These are phyloP conservation scores for Polymyxa betae DNA, from an alignment of 208 protist genomes.

Conservation along the genomic window DNA sequence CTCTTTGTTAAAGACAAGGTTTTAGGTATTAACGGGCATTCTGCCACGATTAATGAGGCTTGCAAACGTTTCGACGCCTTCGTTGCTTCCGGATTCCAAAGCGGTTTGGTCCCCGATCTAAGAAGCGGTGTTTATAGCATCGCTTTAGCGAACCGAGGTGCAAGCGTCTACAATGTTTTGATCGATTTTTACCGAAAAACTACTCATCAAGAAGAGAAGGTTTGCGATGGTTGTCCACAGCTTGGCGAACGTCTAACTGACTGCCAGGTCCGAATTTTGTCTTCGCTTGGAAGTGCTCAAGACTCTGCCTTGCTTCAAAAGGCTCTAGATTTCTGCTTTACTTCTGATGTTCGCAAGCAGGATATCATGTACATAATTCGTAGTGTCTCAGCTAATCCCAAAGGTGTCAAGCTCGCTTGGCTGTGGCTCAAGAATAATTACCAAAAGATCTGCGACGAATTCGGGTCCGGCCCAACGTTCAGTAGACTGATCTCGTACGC, in stretches of 20 bases:
- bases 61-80: conserved; percentile 12
- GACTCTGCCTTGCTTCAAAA: neutral
- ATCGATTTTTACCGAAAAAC: conserved; percentile 22
- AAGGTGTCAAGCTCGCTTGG: conserved; percentile 38
- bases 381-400: neutral
- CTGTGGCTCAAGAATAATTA: neutral
- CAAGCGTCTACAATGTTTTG: neutral
- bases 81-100: neutral
- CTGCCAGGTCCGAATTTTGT: conserved; percentile 1
- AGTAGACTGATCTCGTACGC: conserved; percentile 26
- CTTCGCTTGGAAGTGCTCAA: neutral
- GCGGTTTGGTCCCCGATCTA: neutral
- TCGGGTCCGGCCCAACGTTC: neutral
- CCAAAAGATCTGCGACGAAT: neutral
- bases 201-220: conserved; percentile 40
- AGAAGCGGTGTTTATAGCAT: conserved; percentile 21
- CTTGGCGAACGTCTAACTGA: neutral
- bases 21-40: conserved; percentile 28
- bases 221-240: neutral
- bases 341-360: conserved; percentile 31
- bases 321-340: conserved; percentile 2
- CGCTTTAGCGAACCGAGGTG: conserved; percentile 3
- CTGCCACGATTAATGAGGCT: conserved; percentile 26
- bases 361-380: conserved; percentile 22
- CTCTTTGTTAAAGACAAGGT: neutral